Base-by-base conservation (phyloP, 352 stramenopile genomes). In the Globisporangium parvum region DNA sequence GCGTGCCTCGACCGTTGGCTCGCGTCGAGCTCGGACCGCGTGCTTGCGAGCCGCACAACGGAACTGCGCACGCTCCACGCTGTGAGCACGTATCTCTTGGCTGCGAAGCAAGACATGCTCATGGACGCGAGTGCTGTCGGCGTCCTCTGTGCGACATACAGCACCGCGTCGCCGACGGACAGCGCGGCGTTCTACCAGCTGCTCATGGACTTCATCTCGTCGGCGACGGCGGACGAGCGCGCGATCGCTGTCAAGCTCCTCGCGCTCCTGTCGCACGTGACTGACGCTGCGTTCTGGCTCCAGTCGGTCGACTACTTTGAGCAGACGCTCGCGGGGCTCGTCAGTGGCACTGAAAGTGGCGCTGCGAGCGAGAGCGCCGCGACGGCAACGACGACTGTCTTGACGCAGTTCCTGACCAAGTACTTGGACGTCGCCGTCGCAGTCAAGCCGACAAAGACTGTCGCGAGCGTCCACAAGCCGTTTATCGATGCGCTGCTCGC, bases 31-130 rank as follows among this genome's bases (percentile, higher is more conserved):
- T 53, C 59, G 33, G 53, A 66, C n/a, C 44, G 53, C 39, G 51
- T 73, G 28, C 46, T 57, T 14, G n/a, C 17, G 57, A 55, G 17
- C 63, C 61, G 0, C 62, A 52, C 18, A 67, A 61, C 35, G 20
- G 54, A 18, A 55, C 41, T 84, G 26, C 69, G 73, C 39, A 53
- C 62, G 21, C 66, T 83, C 11, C 55, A 65, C 6, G 65, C 70
- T 21, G 70, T 77, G 1, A 63, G 63, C 3, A 28, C 51, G 5
- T 83, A 75, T n/a, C 63, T 95, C 2, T 18, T 91, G 12, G 52
- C 80, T 14, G 77, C 77, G 17, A 87, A 87, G 51, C 64, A 84
- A 37, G 85, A 95, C 53, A 86, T 95, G 33, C 6, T 75, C 24
- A 91, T 93, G 80, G 85, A 95, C 62, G 59, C 58, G 9, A 69